A percentile compares a stretch with the other conserved stretches of the same genome.
phyloP scores from a whole-genome alignment of 306 rosid genomes.

The Oemleria cerasiformis region DNA sequence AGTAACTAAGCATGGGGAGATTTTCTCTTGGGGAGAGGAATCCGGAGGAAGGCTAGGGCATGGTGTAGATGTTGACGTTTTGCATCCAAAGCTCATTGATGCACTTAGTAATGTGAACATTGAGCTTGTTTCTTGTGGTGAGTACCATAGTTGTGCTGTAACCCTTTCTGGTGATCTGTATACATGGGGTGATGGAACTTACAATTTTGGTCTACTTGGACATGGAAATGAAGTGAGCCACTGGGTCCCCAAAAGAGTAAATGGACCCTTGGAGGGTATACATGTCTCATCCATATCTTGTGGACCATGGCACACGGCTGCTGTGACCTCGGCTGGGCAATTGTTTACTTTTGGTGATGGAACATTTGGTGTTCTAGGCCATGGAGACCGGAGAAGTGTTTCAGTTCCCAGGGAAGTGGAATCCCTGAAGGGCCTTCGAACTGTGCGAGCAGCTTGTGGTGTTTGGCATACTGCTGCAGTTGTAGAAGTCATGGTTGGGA shows the following conservation, averaged over 20 bases:
- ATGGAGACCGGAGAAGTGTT: conserved; percentile 74
- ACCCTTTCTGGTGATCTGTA: conserved; percentile 96
- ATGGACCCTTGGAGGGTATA: conserved; percentile 92
- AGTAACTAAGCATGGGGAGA: conserved; percentile 95
- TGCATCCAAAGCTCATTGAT: conserved; percentile 90
- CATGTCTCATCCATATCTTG: conserved; percentile 93
- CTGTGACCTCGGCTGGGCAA: conserved; percentile 95
- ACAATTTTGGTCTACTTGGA: conserved; percentile 91
- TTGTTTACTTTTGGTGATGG: conserved; percentile 98
- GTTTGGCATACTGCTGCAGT: conserved; percentile 99
- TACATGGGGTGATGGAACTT: conserved; percentile 97
- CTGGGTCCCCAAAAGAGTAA: conserved; percentile 97
- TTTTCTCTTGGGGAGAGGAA: conserved; percentile 99
- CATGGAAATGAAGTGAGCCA: conserved; percentile 98
- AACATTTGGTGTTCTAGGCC: conserved; percentile 96
- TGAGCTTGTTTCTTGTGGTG: conserved; percentile 99
- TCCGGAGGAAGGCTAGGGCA: conserved; percentile 99
- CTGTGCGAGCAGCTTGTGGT: conserved; percentile 96
- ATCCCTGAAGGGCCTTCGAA: conserved; percentile 93
- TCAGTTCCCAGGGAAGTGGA: conserved; percentile 95
- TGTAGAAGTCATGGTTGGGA: conserved; percentile 97
- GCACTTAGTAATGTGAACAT: conserved; percentile 76
- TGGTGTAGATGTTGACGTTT: conserved; percentile 90
- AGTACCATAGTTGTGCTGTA: conserved; percentile 95
- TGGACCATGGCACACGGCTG: conserved; percentile 99